Evolutionary conservation across 495 filamentous ascomycete species (phyloP).

Genomic region (Neurospora sublineolata): DNA sequence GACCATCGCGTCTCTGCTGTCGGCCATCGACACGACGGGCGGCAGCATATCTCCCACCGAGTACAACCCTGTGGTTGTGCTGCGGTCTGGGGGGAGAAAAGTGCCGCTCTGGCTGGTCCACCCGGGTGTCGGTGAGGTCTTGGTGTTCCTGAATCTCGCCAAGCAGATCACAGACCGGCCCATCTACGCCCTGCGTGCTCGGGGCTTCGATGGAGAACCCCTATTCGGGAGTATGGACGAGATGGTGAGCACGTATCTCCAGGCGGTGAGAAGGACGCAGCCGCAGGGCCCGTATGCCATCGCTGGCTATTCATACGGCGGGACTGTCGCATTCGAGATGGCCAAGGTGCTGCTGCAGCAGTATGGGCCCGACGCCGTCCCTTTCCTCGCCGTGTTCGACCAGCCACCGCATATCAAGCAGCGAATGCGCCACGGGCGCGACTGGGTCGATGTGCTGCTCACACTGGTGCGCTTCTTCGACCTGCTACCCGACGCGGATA

Average conservation of each 20-base stretch:
- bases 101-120: constrained; percentile 47
- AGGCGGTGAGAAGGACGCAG: constrained; percentile 33
- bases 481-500: constrained; percentile 29
- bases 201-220: constrained; percentile 38
- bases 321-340: constrained; percentile 44
- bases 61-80: constrained; percentile 39
- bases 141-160: constrained; percentile 43
- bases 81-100: constrained; percentile 32
- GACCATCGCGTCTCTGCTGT: constrained; percentile 7
- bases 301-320: constrained; percentile 44
- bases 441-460: constrained; percentile 34
- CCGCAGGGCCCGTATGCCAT: constrained; percentile 45
- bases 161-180: constrained; percentile 37
- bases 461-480: constrained; percentile 39
- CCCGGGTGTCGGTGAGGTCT: constrained; percentile 44
- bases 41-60: neutral
- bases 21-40: constrained; percentile 2
- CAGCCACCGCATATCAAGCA: constrained; percentile 43
- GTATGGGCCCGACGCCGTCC: constrained; percentile 14
- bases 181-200: constrained; percentile 42
- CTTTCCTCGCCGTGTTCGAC: constrained; percentile 29
- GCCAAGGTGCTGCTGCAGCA: constrained; percentile 32
- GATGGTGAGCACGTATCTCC: constrained; percentile 26
- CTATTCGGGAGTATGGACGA: constrained; percentile 28
- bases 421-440: constrained; percentile 35